Conservation (phyloP, 2,329 filamentous ascomycete genomes). For the Lecanicillium sp. region DNA sequence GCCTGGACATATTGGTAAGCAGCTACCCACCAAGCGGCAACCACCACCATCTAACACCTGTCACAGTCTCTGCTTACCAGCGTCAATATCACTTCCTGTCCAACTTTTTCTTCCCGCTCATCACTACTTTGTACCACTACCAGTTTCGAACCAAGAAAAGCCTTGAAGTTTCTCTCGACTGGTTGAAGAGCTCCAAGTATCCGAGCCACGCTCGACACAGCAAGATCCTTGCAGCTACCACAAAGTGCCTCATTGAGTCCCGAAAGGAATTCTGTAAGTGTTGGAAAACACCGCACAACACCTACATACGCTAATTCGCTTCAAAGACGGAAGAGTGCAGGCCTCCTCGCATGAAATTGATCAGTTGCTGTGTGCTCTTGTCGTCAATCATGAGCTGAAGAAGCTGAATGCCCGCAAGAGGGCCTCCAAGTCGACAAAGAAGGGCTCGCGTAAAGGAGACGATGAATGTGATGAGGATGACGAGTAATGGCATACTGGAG, state of each 20-base stretch:
- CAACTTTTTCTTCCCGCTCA: slow-evolving; percentile 27
- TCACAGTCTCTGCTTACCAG: slow-evolving; percentile 12
- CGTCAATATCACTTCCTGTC: slow-evolving; percentile 18
- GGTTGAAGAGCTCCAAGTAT: slow-evolving; percentile 23
- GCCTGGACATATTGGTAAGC: slow-evolving; percentile 15
- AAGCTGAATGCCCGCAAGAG: slow-evolving; percentile 28
- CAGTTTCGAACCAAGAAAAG: slow-evolving; percentile 33
- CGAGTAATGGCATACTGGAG: background rate
- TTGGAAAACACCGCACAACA: background rate
- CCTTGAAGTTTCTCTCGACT: slow-evolving; percentile 28
- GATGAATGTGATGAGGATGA: slow-evolving; percentile 1
- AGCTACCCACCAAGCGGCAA: too few relatives aligned
- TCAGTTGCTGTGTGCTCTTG: slow-evolving; percentile 23
- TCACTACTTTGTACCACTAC: slow-evolving; percentile 31
- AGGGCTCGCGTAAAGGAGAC: slow-evolving; percentile 8
- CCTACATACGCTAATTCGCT: background rate
- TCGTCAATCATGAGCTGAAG: slow-evolving; percentile 30
- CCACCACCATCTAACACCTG: background rate
- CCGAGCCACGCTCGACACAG: slow-evolving; percentile 17
- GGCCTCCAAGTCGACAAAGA: slow-evolving; percentile 19
- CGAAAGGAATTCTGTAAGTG: slow-evolving; percentile 28
- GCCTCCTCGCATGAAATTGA: slow-evolving; percentile 23
- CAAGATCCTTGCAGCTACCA: slow-evolving; percentile 18
- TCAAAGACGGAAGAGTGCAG: slow-evolving; percentile 22
- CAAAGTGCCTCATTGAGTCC: slow-evolving; percentile 23